Base-by-base conservation (phyloP, 164 flowering plant species). In the Umbilicus rupestris region DNA sequence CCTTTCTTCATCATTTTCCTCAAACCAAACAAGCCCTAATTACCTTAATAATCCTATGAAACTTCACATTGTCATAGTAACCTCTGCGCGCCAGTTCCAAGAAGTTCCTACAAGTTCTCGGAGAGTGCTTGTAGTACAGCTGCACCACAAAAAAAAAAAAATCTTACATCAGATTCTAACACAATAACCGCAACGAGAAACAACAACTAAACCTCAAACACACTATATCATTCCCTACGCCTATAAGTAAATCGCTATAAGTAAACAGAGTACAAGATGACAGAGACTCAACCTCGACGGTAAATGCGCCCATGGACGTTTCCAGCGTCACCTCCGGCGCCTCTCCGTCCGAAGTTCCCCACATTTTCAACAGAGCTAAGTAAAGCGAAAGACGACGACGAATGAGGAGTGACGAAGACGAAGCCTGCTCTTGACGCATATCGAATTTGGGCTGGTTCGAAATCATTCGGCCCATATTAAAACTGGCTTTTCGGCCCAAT, bases 21-120 rank as follows among this genome's bases (percentile, higher is more conserved):
- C 37, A 35, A 7, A 35, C 37, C 0, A 35, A 7, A 35, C 37
- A 35, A 35, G 37, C 5, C 11, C 29, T 29, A 7, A 63, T 7
- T 31, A 89, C 98, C 90, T 91, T 91, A 69, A 94, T 85, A 66
- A 94, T 89, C 49, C 97, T 74, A 72, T 94, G 99, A 75, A 94
- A 89, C 66, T 82, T 89, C 70, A 82, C 85, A 66, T 87, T 84
- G 72, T 94, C 87, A 71, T 91, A 94, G 49, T 94, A 91, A 17
- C 94, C 90, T 69, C 90, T 74, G 58, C 96, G 87, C 70, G 99
- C 83, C 7, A 94, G 88, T 71, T 91, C 97, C 12, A 92, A 73
- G 80, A 94, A 94, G 73, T 94, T 94, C 71, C 91, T 82, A 80
- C 96, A 85, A 66, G 99, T 91, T 71, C 90, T 86, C 1, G 97